These are phyloP conservation scores for Besnoitia besnoiti DNA, from an alignment of 169 alveolate species.

Conservation along the genomic window DNA sequence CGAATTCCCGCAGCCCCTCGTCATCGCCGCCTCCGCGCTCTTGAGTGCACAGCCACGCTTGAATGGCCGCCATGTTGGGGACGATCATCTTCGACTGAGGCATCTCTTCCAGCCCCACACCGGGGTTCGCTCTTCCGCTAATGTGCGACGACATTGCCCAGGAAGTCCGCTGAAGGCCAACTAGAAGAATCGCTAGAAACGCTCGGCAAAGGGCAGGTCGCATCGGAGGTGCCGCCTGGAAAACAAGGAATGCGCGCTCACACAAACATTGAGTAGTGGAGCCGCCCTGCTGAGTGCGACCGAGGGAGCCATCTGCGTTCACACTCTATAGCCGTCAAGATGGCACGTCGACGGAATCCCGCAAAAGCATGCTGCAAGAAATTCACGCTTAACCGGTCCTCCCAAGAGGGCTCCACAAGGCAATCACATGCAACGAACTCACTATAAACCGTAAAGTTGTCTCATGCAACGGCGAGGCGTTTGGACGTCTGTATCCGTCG, in stretches of 20 bases:
- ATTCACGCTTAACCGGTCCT: too few species aligned
- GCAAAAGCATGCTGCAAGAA: not conserved
- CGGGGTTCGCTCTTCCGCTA: not conserved
- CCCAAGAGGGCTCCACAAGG: too few species aligned
- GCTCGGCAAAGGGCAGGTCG: not conserved
- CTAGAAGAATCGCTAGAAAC: not conserved
- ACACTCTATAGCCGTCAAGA: too few species aligned
- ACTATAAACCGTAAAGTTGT: too few species aligned
- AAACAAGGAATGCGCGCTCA: too few species aligned
- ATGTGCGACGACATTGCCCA: not conserved
- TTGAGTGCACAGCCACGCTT: not conserved
- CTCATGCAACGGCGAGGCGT: too few species aligned
- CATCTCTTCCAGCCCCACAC: not conserved
- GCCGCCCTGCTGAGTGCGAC: too few species aligned
- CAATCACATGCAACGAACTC: too few species aligned
- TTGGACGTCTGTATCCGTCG: too few species aligned
- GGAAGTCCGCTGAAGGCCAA: not conserved
- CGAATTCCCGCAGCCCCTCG: not conserved
- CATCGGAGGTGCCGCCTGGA: constrained; percentile 29
- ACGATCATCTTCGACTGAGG: not conserved
- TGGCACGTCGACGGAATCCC: not conserved
- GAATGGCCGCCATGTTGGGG: not conserved
- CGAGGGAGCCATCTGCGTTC: not conserved
- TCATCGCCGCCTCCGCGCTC: not conserved
- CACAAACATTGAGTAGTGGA: too few species aligned